Evolutionary conservation across 108 stramenopile genomes (phyloP).

Genomic region (Cyclostephanos invisitatus): DNA sequence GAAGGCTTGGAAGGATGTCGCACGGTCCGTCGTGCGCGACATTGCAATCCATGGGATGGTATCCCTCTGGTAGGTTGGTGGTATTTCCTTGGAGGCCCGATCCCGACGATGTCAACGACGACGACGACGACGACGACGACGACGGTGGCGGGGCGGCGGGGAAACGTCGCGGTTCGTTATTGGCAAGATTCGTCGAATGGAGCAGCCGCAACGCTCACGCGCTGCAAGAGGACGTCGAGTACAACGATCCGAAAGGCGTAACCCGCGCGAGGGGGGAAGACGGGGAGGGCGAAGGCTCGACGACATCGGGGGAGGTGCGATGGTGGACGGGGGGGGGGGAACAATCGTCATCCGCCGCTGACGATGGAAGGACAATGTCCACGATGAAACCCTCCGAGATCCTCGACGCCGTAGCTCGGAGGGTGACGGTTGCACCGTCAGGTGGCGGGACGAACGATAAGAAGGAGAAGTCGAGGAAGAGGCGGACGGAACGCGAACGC

Average conservation of each 20-base stretch:
- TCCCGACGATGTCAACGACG: slow-evolving; percentile 46
- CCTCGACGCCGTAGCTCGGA: slow-evolving; percentile 52
- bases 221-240: slow-evolving; percentile 34
- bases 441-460: not conserved
- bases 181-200: slow-evolving; percentile 35
- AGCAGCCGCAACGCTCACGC: slow-evolving; percentile 26
- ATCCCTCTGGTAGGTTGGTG: slow-evolving; percentile 66
- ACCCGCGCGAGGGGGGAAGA: not conserved
- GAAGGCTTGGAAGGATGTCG: slow-evolving; percentile 26
- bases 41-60: slow-evolving; percentile 70
- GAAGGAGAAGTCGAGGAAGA: slow-evolving; percentile 25
- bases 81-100: slow-evolving; percentile 31
- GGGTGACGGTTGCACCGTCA: slow-evolving; percentile 42
- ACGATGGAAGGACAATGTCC: not conserved
- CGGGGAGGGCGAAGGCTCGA: not conserved
- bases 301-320: not conserved
- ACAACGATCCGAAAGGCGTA: slow-evolving; percentile 26
- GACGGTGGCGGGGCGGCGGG: slow-evolving; percentile 3
- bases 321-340: slow-evolving; percentile 40
- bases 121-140: slow-evolving; percentile 44
- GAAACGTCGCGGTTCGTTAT: not conserved
- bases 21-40: slow-evolving; percentile 67
- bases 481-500: slow-evolving; percentile 39
- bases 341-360: not conserved
- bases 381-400: slow-evolving; percentile 62